Percentiles rank a stretch among this genome's conserved stretches.
Evolutionary conservation across 768 basidiomycete genomes (phyloP).

Genomic region (Russula olivacea): DNA sequence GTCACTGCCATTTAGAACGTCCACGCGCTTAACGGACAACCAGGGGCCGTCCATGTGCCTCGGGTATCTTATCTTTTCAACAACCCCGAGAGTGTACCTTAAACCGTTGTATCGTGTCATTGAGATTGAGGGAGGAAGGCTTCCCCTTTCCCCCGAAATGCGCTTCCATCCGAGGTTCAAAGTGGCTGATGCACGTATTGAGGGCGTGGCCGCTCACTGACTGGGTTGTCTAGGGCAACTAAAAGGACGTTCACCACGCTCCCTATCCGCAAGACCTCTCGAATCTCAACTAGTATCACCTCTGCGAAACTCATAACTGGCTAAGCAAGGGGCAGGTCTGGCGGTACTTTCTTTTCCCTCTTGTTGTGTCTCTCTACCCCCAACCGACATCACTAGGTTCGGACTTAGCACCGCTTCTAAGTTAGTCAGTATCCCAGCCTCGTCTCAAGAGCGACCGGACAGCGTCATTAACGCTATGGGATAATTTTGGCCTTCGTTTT

Average conservation of each 20-base stretch:
- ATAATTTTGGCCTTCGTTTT: too few relatives aligned
- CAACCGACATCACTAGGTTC: too few relatives aligned
- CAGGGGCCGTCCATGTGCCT: neutral
- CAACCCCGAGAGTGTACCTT: neutral
- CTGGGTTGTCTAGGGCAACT: too few relatives aligned
- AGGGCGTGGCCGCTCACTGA: neutral
- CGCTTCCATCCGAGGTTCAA: too few relatives aligned
- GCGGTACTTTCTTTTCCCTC: too few relatives aligned
- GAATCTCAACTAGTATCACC: too few relatives aligned
- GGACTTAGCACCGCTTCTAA: neutral
- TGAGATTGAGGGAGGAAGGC: neutral
- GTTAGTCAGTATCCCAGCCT: neutral
- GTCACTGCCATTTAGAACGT: too few relatives aligned
- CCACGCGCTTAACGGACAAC: too few relatives aligned
- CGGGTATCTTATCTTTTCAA: neutral
- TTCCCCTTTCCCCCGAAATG: neutral
- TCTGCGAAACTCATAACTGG: neutral
- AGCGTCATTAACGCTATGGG: too few relatives aligned
- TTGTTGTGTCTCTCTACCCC: too few relatives aligned
- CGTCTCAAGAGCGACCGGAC: neutral
- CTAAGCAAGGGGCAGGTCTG: too few relatives aligned
- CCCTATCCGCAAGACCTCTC: neutral
- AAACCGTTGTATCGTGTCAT: neutral
- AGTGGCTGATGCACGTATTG: neutral
- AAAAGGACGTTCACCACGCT: neutral